Evolutionary conservation across 1,284 basidiomycete species (phyloP).

Genomic region (Apiotrichum domesticum): DNA sequence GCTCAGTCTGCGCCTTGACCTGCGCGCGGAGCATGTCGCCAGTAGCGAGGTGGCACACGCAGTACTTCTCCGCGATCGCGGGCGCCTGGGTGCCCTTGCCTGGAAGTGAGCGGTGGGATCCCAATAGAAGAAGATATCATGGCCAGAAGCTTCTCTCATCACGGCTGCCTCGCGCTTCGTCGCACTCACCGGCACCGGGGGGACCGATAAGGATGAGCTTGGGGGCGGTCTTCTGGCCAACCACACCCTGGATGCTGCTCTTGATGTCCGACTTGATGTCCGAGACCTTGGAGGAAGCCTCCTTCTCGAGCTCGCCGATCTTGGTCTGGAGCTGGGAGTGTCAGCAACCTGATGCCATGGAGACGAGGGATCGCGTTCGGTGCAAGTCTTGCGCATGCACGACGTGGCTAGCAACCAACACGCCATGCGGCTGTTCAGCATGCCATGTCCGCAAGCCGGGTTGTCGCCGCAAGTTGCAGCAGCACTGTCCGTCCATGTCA

Average conservation of each 20-base stretch:
- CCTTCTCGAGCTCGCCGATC: slow-evolving; percentile 40
- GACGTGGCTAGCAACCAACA: too few species aligned
- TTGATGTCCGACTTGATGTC: not conserved
- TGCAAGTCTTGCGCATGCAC: not conserved
- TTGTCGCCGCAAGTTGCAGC: too few species aligned
- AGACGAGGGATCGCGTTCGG: not conserved
- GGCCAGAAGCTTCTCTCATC: too few species aligned
- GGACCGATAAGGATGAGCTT: slow-evolving; percentile 91
- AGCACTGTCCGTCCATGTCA: too few species aligned
- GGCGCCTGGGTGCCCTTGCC: slow-evolving; percentile 98
- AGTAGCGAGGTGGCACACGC: slow-evolving; percentile 95
- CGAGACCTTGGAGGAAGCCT: slow-evolving; percentile 12
- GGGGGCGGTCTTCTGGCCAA: slow-evolving; percentile 54
- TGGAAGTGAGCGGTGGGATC: slow-evolving; percentile 36
- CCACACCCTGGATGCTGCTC: slow-evolving; percentile 42
- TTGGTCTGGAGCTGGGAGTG: slow-evolving; percentile 40
- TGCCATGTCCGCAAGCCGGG: too few species aligned
- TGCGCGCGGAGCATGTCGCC: slow-evolving; percentile 98
- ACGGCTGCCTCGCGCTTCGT: not conserved
- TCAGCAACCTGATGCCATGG: not conserved
- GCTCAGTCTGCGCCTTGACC: slow-evolving; percentile 75
- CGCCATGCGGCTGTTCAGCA: too few species aligned
- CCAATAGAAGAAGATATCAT: too few species aligned
- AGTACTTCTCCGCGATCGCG: slow-evolving; percentile 83
- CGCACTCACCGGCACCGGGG: slow-evolving; percentile 79